Evolutionary conservation across 371 early-diverging fungal genomes (phyloP).

Genomic region (Mortierella sp.): DNA sequence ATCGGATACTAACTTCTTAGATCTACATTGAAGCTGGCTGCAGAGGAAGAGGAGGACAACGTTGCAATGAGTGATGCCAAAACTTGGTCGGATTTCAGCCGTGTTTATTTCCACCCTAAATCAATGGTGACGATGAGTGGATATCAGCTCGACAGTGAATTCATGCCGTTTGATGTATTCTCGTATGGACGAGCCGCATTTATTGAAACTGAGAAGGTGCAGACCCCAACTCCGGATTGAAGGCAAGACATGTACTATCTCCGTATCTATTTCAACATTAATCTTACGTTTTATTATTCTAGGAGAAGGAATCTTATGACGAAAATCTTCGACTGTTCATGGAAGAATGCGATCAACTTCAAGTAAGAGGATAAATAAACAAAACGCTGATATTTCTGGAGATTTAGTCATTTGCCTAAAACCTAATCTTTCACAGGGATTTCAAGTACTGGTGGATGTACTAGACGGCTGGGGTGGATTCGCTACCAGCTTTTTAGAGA

Average conservation of each 20-base stretch:
- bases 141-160: constrained; percentile 74
- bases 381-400: background rate
- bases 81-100: constrained; percentile 88
- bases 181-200: constrained; percentile 80
- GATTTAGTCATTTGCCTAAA: background rate
- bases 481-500: constrained; percentile 70
- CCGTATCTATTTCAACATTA: background rate
- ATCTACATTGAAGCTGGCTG: constrained; percentile 21
- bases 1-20: background rate
- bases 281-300: background rate
- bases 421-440: constrained; percentile 64
- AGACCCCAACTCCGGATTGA: background rate
- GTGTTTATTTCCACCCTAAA: constrained; percentile 81
- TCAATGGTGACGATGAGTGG: constrained; percentile 69
- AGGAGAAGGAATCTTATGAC: constrained; percentile 76
- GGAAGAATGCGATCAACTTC: constrained; percentile 89
- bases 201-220: constrained; percentile 68
- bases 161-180: constrained; percentile 80
- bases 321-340: constrained; percentile 81
- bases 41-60: constrained; percentile 40
- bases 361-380: constrained; percentile 53
- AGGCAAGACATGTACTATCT: background rate
- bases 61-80: constrained; percentile 60
- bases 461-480: constrained; percentile 86
- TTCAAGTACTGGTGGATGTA: constrained; percentile 82